phyloP scores from a whole-genome alignment of 306 rosid species.

The Mucuna pruriens region DNA sequence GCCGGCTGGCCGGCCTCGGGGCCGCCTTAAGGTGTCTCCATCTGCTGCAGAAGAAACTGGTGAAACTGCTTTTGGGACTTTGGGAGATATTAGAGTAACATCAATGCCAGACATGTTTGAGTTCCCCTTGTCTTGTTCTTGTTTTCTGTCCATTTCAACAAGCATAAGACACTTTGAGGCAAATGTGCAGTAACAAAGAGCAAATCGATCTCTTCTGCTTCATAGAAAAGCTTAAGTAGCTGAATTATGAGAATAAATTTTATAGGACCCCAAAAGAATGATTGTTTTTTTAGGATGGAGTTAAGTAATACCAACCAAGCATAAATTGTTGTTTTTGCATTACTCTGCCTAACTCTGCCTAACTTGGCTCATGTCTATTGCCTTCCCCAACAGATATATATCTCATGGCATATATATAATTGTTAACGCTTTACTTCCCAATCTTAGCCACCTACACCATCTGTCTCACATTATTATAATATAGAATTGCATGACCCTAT shows the following conservation, averaged over 20 bases:
- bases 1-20: constrained; percentile 73
- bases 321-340: constrained; percentile 33
- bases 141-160: constrained; percentile 55
- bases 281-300: constrained; percentile 60
- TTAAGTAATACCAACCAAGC: constrained; percentile 64
- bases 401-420: constrained; percentile 38
- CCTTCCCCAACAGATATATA: constrained; percentile 58
- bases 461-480: background rate
- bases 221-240: constrained; percentile 54
- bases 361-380: constrained; percentile 65
- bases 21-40: constrained; percentile 63
- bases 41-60: constrained; percentile 63
- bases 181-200: constrained; percentile 28
- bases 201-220: constrained; percentile 34
- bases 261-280: constrained; percentile 62
- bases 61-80: constrained; percentile 58
- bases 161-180: constrained; percentile 26
- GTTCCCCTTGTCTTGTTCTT: constrained; percentile 57
- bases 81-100: constrained; percentile 46
- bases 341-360: constrained; percentile 59
- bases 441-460: constrained; percentile 40
- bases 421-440: constrained; percentile 40
- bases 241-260: constrained; percentile 47
- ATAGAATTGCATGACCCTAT: background rate
- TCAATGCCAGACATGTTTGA: constrained; percentile 55